Percentiles rank a stretch among this genome's conserved stretches.
These are phyloP conservation scores for Guyanaporus albipodus DNA, from an alignment of 768 basidiomycete genomes.

Conservation along the genomic window DNA sequence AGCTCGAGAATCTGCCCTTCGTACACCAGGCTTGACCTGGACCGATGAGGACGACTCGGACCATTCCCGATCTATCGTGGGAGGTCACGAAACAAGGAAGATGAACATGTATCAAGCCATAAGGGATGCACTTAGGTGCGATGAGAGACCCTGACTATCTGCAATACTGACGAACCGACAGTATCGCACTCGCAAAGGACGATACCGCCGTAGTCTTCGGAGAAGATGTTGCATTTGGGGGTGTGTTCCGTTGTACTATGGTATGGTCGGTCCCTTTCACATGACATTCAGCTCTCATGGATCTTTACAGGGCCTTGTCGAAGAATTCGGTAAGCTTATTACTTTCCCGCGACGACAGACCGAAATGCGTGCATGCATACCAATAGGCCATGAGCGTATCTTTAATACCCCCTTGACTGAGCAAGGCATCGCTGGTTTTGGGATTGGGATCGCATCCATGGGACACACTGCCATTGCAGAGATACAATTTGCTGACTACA, in stretches of 20 bases:
- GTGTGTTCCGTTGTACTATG: slow-evolving; percentile 93
- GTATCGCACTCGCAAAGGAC: slow-evolving; percentile 81
- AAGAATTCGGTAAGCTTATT: slow-evolving; percentile 73
- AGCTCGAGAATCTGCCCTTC: slow-evolving; percentile 67
- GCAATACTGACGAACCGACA: slow-evolving; percentile 27
- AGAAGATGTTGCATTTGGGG: slow-evolving; percentile 89
- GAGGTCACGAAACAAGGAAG: slow-evolving; percentile 83
- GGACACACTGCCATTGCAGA: slow-evolving; percentile 94
- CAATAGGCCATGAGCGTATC: slow-evolving; percentile 78
- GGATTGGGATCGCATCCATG: slow-evolving; percentile 87
- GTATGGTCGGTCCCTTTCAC: slow-evolving; percentile 38
- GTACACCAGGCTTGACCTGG: slow-evolving; percentile 73
- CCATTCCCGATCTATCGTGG: slow-evolving; percentile 46
- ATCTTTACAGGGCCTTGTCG: slow-evolving; percentile 67
- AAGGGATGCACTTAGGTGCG: slow-evolving; percentile 81
- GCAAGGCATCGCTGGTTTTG: slow-evolving; percentile 94
- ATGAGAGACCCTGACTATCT: neutral
- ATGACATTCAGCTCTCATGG: neutral
- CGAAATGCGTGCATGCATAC: neutral
- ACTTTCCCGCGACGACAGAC: neutral
- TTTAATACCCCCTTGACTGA: slow-evolving; percentile 94
- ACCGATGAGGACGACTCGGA: slow-evolving; percentile 50
- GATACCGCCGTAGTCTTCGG: slow-evolving; percentile 88
- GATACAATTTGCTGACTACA: slow-evolving; percentile 89
- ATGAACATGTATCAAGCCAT: slow-evolving; percentile 96